Percentiles rank a stretch among this genome's conserved stretches.
Conservation (phyloP, 306 rosid species). For the Cicer bijugum region DNA sequence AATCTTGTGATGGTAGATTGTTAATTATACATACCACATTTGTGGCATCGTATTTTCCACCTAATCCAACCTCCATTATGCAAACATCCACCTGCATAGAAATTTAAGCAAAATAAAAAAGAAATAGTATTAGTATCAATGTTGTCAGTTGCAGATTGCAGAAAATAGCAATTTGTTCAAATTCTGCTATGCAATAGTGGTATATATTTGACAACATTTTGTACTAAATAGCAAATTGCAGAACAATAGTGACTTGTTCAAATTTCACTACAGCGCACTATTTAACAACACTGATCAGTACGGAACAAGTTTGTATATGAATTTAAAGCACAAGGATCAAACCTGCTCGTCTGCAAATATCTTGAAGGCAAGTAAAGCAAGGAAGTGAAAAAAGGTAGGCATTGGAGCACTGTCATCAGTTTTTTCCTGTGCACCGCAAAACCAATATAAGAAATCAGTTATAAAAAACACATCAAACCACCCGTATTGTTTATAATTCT, state of each 20-base stretch:
- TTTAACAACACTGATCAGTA: not conserved
- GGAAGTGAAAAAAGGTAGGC: constrained; percentile 94
- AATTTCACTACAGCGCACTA: no score
- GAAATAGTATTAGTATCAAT: constrained; percentile 2
- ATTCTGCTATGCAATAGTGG: no score
- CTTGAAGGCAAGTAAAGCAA: constrained; percentile 96
- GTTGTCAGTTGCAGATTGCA: no score
- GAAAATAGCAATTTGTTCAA: no score
- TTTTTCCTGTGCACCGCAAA: constrained; percentile 58
- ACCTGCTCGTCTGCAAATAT: constrained; percentile 94
- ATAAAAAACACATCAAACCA: constrained; percentile 27
- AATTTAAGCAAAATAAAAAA: constrained; percentile 9
- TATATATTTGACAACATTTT: no score
- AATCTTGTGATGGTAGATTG: constrained; percentile 25
- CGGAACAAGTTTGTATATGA: constrained; percentile 25
- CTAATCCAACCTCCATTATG: constrained; percentile 94
- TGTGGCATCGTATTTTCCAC: constrained; percentile 94
- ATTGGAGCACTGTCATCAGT: constrained; percentile 68
- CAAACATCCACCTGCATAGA: constrained; percentile 86
- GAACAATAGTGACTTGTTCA: no score
- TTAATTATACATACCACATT: constrained; percentile 72
- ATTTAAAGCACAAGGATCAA: constrained; percentile 33
- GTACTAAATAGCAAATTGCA: no score
- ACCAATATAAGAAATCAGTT: constrained; percentile 41
- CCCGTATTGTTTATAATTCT: not conserved